These are phyloP conservation scores for Solanum stenotomum DNA, from an alignment of 257 asterid species.

Conservation along the genomic window DNA sequence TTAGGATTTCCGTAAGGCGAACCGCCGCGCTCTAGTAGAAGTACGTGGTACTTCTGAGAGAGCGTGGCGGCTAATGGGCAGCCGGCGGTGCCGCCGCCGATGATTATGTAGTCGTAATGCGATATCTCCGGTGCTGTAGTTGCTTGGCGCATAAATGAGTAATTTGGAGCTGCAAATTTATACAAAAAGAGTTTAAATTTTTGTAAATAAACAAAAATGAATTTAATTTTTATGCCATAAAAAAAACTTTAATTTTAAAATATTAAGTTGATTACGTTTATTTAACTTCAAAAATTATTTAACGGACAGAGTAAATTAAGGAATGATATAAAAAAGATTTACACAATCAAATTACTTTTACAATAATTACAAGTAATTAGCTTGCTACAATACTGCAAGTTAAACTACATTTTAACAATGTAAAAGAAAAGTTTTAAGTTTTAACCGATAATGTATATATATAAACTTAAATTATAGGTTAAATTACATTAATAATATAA, in stretches of 20 bases:
- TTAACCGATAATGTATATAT: background rate
- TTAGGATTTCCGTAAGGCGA: conserved; percentile 63
- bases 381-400: background rate
- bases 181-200: background rate
- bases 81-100: conserved; percentile 85
- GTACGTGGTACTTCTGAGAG: conserved; percentile 46
- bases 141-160: conserved; percentile 51
- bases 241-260: background rate
- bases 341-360: background rate
- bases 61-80: conserved; percentile 88
- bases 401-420: background rate
- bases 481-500: background rate
- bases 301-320: background rate
- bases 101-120: conserved; percentile 58
- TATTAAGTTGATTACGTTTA: background rate
- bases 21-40: conserved; percentile 77
- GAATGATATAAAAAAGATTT: background rate
- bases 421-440: background rate
- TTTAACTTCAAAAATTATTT: too few species aligned
- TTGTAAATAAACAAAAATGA: background rate
- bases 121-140: conserved; percentile 47
- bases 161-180: conserved; percentile 29
- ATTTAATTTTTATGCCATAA: background rate
- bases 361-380: background rate
- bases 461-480: background rate